phyloP scores from a whole-genome alignment of 768 basidiomycete genomes.

The Mycena haematopus region DNA sequence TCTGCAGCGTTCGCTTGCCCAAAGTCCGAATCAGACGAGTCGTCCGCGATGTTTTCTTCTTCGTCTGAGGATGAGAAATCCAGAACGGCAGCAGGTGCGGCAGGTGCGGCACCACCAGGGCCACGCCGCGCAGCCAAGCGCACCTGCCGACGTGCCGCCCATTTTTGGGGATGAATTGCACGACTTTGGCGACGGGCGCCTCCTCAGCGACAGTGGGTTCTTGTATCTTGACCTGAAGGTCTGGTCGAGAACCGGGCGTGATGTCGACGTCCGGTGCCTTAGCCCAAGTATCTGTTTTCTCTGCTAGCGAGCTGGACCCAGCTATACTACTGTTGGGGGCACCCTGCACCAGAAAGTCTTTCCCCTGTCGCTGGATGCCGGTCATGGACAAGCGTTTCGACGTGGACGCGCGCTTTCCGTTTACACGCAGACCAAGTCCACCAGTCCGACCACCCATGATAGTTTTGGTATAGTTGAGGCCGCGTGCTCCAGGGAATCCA shows the following conservation, averaged over 20 bases:
- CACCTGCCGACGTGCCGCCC: constrained; percentile 73
- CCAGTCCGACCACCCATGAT: constrained; percentile 82
- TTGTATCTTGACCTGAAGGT: constrained; percentile 50
- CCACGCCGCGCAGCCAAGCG: constrained; percentile 70
- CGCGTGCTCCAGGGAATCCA: constrained; percentile 55
- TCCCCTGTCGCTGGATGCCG: constrained; percentile 41
- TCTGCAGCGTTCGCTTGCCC: constrained; percentile 51
- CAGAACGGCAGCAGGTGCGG: constrained; percentile 44
- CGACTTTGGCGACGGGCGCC: constrained; percentile 54
- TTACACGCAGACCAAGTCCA: constrained; percentile 77
- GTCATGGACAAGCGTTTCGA: constrained; percentile 54
- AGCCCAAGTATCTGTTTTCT: constrained; percentile 40
- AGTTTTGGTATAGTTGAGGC: constrained; percentile 85
- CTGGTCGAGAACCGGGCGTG: constrained; percentile 38
- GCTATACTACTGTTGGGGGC: constrained; percentile 38
- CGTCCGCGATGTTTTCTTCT: constrained; percentile 53
- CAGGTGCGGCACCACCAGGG: constrained; percentile 44
- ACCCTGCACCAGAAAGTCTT: too few relatives aligned
- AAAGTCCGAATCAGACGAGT: constrained; percentile 57
- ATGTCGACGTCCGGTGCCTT: constrained; percentile 30
- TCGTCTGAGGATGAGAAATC: constrained; percentile 64
- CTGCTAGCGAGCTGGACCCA: constrained; percentile 36
- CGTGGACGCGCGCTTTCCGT: constrained; percentile 63
- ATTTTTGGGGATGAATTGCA: constrained; percentile 78
- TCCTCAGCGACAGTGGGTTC: constrained; percentile 49